Evolutionary conservation across 129 eudicot species (phyloP).

Genomic region (Flaveria sonorensis): DNA sequence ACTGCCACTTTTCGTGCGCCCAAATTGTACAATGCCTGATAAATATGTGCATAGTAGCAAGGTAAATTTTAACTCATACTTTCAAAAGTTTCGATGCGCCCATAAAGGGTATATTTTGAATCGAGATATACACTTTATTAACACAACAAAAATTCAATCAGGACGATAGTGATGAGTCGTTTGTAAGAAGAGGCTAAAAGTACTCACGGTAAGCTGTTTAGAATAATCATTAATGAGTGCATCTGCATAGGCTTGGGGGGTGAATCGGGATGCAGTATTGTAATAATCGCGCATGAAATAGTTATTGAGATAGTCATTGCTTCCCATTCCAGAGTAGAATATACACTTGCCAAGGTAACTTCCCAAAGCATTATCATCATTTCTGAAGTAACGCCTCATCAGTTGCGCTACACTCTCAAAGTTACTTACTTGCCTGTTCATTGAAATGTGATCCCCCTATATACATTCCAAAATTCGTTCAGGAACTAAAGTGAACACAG

Average conservation of each 20-base stretch:
- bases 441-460: constrained; percentile 71
- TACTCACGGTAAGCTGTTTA: constrained; percentile 57
- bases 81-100: background rate
- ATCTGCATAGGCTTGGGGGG: constrained; percentile 63
- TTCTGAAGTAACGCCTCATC: constrained; percentile 58
- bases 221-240: constrained; percentile 73
- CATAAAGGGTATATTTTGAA: background rate
- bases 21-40: constrained; percentile 60
- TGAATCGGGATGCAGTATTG: constrained; percentile 49
- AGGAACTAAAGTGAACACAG: background rate
- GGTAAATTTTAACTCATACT: background rate
- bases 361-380: constrained; percentile 38
- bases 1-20: constrained; percentile 92
- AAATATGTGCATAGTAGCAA: background rate
- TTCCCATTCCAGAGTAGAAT: constrained; percentile 79
- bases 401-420: constrained; percentile 56
- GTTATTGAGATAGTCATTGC: constrained; percentile 95
- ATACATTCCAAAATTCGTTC: background rate
- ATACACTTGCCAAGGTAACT: constrained; percentile 64
- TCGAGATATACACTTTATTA: background rate
- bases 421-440: constrained; percentile 75
- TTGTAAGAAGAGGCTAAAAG: background rate
- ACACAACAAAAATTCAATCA: constrained; percentile 2
- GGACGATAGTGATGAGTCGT: background rate
- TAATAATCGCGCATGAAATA: constrained; percentile 79